Conservation (phyloP, 768 basidiomycete species). For the Pleurotus giganteus region DNA sequence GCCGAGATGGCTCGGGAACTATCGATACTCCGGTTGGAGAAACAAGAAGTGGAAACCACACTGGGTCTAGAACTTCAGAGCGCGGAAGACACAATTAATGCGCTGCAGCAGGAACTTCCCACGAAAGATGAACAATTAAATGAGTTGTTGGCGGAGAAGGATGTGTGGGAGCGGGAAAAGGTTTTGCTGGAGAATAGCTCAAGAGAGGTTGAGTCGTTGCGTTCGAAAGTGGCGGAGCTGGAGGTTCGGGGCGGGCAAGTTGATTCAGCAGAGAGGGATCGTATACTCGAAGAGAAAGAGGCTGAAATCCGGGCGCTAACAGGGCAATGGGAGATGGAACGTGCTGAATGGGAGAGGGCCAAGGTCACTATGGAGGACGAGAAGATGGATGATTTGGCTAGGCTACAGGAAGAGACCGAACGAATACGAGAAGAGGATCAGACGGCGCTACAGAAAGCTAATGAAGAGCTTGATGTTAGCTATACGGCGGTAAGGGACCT, state of each 20-base stretch:
- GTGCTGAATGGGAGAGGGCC: slow-evolving; percentile 50
- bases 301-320: slow-evolving; percentile 35
- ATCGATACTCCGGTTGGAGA: slow-evolving; percentile 61
- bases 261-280: slow-evolving; percentile 29
- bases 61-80: slow-evolving; percentile 64
- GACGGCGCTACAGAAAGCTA: slow-evolving; percentile 32
- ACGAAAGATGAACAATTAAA: slow-evolving; percentile 46
- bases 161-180: slow-evolving; percentile 49
- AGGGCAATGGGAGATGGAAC: slow-evolving; percentile 41
- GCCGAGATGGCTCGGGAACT: slow-evolving; percentile 62
- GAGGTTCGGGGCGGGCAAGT: slow-evolving; percentile 41
- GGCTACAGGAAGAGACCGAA: slow-evolving; percentile 50
- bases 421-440: slow-evolving; percentile 37
- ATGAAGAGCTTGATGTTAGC: slow-evolving; percentile 51
- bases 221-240: slow-evolving; percentile 38
- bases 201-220: slow-evolving; percentile 36
- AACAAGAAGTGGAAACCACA: slow-evolving; percentile 64
- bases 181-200: slow-evolving; percentile 37
- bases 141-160: slow-evolving; percentile 46
- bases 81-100: slow-evolving; percentile 62
- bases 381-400: slow-evolving; percentile 43
- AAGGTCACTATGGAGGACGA: slow-evolving; percentile 47
- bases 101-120: slow-evolving; percentile 54
- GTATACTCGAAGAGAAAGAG: slow-evolving; percentile 41
- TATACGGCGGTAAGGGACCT: slow-evolving; percentile 46